phyloP scores from a whole-genome alignment of 176 grass and related monocot species.

The Paspalum vaginatum region DNA sequence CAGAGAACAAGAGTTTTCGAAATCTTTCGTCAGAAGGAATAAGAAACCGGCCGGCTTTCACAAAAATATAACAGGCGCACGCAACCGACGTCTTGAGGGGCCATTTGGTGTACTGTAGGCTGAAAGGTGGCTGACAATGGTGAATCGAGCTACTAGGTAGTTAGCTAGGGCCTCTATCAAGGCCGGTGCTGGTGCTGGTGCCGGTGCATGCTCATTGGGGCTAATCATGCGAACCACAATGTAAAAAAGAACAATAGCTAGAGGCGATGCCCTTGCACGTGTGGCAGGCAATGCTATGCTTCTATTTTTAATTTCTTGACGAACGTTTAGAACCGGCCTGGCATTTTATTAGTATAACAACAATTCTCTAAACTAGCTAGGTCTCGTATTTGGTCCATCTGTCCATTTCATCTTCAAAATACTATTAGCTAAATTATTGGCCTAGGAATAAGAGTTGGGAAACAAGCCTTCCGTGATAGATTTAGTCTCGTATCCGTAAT shows the following conservation, averaged over 20 bases:
- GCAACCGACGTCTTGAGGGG: neutral
- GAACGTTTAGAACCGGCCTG: neutral
- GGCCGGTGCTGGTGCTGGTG: neutral
- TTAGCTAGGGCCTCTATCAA: neutral
- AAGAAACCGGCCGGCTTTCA: conserved; percentile 3
- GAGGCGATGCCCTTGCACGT: neutral
- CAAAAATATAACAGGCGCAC: neutral
- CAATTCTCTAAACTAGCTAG: no score
- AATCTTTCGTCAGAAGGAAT: neutral
- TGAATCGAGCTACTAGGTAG: conserved; percentile 1
- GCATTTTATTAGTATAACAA: no score
- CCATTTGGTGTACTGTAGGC: neutral
- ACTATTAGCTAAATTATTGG: no score
- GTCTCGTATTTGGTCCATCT: no score
- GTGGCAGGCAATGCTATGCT: neutral
- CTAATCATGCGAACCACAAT: neutral
- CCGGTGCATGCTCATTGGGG: neutral
- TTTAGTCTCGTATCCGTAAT: no score
- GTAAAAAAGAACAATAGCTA: neutral
- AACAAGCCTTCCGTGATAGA: no score
- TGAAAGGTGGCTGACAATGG: conserved; percentile 11
- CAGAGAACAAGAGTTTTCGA: neutral
- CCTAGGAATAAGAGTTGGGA: no score
- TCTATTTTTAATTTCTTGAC: neutral
- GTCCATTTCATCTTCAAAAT: no score